Evolutionary conservation across 2,329 filamentous ascomycete species (phyloP), one percentile per base, ranked within the genome.

Genomic region (Microcyclospora tardicrescens): DNA sequence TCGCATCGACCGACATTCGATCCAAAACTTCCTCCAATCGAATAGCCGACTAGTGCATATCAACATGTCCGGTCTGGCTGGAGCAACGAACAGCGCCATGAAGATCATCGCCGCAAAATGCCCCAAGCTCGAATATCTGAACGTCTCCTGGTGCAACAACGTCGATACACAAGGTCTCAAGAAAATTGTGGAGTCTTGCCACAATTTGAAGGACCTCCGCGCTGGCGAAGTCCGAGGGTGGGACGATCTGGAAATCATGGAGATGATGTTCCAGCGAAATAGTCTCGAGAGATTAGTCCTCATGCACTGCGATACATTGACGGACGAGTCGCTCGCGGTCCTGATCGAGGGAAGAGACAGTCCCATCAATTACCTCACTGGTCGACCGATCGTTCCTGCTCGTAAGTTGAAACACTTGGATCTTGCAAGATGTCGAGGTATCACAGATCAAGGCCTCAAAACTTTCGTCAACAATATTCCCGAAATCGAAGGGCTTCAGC

Each of bases 61-160:
- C 51, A 95, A 95, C 53, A 65, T 98, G 29, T 84, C 84, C 2
- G 87, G 86, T 0, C 69, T 96, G 44, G 67, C 76, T 2, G 79
- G 79, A 10, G 82, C 87, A 11, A 85, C 80, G 24, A 93, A 94
- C 56, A 75, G 75, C 15, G 83, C 84, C 0, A 87, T 93, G 74
- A 84, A 80, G 54, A 84, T 93, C 43, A 81, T 98, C 43, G 79
- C 84, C 1, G 71, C 81, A 38, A 79, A 80, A 30, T 96, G 89
- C 52, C 77, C 79, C 1, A 77, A 80, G 35, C 68, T 98, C n/a
- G 79, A 93, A 59, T 71, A 75, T 39, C 71, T 96, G 47, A 93
- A 95, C 52, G 75, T 96, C 14, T 93, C 86, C 0, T 96, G 89
- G 85, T 98, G 91, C 64, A 79, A 78, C 48, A 81, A 85, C 43